phyloP scores from a whole-genome alignment of 352 stramenopile genomes.

The Globisporangium abappressorium region DNA sequence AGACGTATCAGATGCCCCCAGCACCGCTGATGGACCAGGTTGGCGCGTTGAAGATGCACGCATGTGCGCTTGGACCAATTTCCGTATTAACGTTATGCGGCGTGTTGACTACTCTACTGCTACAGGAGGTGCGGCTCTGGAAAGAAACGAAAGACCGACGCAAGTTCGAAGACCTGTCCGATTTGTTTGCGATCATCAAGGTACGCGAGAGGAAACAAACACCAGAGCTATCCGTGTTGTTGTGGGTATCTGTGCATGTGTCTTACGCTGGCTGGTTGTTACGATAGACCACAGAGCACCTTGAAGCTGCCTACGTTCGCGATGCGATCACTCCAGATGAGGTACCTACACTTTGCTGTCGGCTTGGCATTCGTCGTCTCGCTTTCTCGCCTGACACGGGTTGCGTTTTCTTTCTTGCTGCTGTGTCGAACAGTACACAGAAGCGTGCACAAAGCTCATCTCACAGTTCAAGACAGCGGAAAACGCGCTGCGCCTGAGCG shows the following conservation, averaged over 20 bases:
- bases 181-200: constrained; percentile 97
- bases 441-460: constrained; percentile 96
- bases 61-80: background rate
- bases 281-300: constrained; percentile 90
- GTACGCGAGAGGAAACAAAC: constrained; percentile 20
- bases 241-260: background rate
- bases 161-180: constrained; percentile 86
- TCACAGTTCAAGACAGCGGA: constrained; percentile 98
- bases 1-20: constrained; percentile 26
- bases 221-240: background rate
- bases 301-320: constrained; percentile 96
- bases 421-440: constrained; percentile 83
- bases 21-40: constrained; percentile 32
- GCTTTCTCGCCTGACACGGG: background rate
- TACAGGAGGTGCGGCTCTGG: constrained; percentile 77
- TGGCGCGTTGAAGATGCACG: background rate
- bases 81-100: background rate
- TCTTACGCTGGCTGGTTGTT: background rate
- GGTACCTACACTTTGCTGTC: constrained; percentile 24
- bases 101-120: background rate
- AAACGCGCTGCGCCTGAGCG: constrained; percentile 83
- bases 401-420: background rate
- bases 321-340: constrained; percentile 93
- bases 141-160: constrained; percentile 82
- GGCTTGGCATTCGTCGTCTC: background rate